Evolutionary conservation across 2,329 filamentous ascomycete genomes (phyloP).

Genomic region (Cordyceps cateniannulata): DNA sequence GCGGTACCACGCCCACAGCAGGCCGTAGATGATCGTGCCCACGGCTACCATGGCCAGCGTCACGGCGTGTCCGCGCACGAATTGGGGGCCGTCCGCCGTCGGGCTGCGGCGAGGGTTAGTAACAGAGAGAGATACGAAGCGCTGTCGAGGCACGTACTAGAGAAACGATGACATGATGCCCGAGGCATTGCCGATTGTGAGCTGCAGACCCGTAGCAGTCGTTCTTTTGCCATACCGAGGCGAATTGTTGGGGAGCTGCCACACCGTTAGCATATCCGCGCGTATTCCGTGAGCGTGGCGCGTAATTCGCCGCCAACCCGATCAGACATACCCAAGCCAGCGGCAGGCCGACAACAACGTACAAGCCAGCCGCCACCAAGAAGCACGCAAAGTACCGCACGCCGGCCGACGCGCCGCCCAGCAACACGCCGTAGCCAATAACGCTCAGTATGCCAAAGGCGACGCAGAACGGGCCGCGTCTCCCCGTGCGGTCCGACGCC

Average conservation of each 20-base stretch:
- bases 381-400: conserved; percentile 72
- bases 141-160: conserved; percentile 28
- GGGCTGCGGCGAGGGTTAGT: conserved; percentile 26
- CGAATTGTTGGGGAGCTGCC: conserved; percentile 53
- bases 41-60: conserved; percentile 53
- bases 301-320: neutral
- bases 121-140: neutral
- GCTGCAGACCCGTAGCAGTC: conserved; percentile 63
- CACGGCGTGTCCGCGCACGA: conserved; percentile 54
- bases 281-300: neutral
- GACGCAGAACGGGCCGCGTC: conserved; percentile 58
- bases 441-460: conserved; percentile 57
- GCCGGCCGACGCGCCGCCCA: conserved; percentile 51
- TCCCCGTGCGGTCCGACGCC: conserved; percentile 61
- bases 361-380: conserved; percentile 67
- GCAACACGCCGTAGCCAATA: conserved; percentile 61
- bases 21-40: conserved; percentile 43
- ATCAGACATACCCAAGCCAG: conserved; percentile 41
- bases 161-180: conserved; percentile 71
- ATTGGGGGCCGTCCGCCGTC: conserved; percentile 46
- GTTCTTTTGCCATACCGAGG: conserved; percentile 73
- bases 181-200: conserved; percentile 62
- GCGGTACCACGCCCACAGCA: conserved; percentile 48
- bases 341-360: conserved; percentile 51
- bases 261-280: neutral